phyloP scores from a whole-genome alignment of 441 rosid species.

The Brassica hybrid region DNA sequence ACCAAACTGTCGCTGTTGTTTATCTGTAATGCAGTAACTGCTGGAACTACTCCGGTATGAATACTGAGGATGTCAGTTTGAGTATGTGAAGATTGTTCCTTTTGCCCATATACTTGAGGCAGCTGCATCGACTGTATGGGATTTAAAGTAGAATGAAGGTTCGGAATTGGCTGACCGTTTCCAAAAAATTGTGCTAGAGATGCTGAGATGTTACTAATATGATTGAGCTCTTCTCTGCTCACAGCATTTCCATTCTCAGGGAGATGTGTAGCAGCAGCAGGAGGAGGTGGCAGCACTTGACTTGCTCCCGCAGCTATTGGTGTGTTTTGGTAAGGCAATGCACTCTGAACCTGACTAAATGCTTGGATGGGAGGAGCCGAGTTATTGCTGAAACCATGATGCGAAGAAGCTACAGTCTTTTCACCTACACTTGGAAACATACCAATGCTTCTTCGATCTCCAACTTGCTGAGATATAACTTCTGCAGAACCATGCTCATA shows the following conservation, averaged over 20 bases:
- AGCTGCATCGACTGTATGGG: constrained; percentile 48
- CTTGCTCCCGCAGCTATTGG: constrained; percentile 53
- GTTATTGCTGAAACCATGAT: constrained; percentile 34
- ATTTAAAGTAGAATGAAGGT: constrained; percentile 58
- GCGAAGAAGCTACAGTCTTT: constrained; percentile 39
- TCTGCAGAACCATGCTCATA: constrained; percentile 40
- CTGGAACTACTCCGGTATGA: constrained; percentile 39
- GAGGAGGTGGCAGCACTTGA: constrained; percentile 36
- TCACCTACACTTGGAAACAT: constrained; percentile 43
- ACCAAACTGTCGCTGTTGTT: constrained; percentile 41
- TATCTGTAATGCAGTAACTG: constrained; percentile 37
- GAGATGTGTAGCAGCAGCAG: constrained; percentile 40
- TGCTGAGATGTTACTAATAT: constrained; percentile 70
- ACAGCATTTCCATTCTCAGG: constrained; percentile 50
- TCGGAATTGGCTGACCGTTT: constrained; percentile 76
- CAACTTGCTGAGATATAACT: constrained; percentile 39
- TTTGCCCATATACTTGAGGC: constrained; percentile 48
- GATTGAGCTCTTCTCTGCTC: constrained; percentile 60
- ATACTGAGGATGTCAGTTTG: constrained; percentile 57
- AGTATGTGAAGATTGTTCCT: constrained; percentile 47
- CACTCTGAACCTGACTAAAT: constrained; percentile 53
- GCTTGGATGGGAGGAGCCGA: constrained; percentile 50
- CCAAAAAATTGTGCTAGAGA: constrained; percentile 82
- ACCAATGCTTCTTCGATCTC: constrained; percentile 23
- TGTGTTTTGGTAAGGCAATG: constrained; percentile 49